Conservation (phyloP, 768 basidiomycete species). For the Leccinellum luteum region DNA sequence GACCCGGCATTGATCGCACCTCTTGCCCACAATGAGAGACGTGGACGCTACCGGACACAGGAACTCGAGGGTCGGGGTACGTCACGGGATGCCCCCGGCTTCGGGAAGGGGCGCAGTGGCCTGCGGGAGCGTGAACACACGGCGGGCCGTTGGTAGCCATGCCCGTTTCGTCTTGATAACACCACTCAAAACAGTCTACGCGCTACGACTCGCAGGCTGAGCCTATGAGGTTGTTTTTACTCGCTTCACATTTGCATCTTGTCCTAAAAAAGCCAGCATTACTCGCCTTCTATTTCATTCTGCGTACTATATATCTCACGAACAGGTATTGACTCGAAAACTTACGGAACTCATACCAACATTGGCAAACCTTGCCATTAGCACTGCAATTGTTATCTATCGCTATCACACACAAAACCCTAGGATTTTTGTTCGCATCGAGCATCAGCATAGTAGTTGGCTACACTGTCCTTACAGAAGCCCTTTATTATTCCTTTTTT, state of each 20-base stretch:
- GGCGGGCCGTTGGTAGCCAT: constrained; percentile 24
- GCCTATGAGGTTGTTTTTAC: constrained; percentile 20
- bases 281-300: constrained; percentile 27
- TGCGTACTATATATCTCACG: constrained; percentile 37
- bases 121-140: constrained; percentile 44
- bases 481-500: not conserved
- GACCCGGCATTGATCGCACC: constrained; percentile 28
- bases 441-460: constrained; percentile 26
- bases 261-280: constrained; percentile 30
- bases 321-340: constrained; percentile 30
- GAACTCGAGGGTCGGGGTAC: constrained; percentile 47
- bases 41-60: constrained; percentile 55
- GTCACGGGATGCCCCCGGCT: constrained; percentile 55
- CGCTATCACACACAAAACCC: constrained; percentile 24
- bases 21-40: constrained; percentile 27
- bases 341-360: constrained; percentile 35
- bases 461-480: constrained; percentile 18
- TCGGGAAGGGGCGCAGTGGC: constrained; percentile 64
- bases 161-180: constrained; percentile 1
- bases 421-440: constrained; percentile 24
- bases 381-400: constrained; percentile 36
- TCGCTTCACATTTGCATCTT: constrained; percentile 17
- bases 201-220: constrained; percentile 16
- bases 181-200: constrained; percentile 12
- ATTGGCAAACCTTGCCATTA: constrained; percentile 23